phyloP scores from a whole-genome alignment of 768 basidiomycete genomes.

The Boletus rubropictus region DNA sequence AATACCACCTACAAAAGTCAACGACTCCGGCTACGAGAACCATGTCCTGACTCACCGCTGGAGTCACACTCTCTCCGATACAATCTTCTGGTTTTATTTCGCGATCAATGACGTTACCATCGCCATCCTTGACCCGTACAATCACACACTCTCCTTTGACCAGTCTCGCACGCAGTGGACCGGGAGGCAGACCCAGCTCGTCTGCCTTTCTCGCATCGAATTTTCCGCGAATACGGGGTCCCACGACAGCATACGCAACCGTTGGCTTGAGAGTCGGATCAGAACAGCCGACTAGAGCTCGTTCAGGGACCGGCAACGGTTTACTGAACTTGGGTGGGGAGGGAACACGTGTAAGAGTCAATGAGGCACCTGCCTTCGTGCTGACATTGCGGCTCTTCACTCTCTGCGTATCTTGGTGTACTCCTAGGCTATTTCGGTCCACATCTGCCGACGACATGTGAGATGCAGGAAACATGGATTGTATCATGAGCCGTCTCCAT shows the following conservation, averaged over 20 bases:
- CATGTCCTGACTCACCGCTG: constrained; percentile 34
- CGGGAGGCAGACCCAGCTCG: constrained; percentile 56
- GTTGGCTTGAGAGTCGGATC: constrained; percentile 30
- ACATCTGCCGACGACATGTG: constrained; percentile 3
- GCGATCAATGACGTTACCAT: constrained; percentile 39
- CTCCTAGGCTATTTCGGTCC: constrained; percentile 6
- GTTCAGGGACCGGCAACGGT: constrained; percentile 23
- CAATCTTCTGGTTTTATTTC: constrained; percentile 57
- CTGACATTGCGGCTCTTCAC: constrained; percentile 3
- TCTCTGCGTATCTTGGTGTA: constrained; percentile 10
- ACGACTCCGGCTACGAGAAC: neutral
- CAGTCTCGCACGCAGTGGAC: constrained; percentile 54
- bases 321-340: constrained; percentile 15
- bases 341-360: constrained; percentile 8
- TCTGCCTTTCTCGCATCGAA: constrained; percentile 66
- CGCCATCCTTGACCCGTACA: constrained; percentile 43
- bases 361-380: neutral
- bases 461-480: constrained; percentile 58
- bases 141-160: constrained; percentile 60
- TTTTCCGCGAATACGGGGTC: constrained; percentile 55
- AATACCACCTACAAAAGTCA: constrained; percentile 45
- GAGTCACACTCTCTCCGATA: constrained; percentile 47
- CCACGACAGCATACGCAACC: constrained; percentile 47
- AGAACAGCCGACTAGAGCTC: constrained; percentile 10
- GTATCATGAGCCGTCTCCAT: constrained; percentile 49